Percentiles rank a stretch among this genome's conserved stretches.
Conservation (phyloP, 768 basidiomycete species). For the Tricholoma furcatifolium region DNA sequence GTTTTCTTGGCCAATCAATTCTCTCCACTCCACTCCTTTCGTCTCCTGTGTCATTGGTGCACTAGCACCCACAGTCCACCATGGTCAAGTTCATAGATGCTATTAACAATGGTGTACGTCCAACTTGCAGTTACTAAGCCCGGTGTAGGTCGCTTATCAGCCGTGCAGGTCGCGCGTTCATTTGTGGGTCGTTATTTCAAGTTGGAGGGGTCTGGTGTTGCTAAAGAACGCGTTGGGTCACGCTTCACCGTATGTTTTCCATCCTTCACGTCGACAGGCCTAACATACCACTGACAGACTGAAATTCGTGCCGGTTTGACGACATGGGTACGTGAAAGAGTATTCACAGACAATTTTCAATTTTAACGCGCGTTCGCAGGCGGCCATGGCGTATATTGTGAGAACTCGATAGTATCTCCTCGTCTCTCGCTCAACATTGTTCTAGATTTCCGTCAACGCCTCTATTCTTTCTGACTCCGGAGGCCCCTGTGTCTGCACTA, state of each 20-base stretch:
- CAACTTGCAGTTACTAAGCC: not conserved
- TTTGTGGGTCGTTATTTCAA: conserved; percentile 66
- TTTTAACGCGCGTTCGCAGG: conserved; percentile 34
- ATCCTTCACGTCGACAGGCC: not conserved
- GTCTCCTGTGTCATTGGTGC: conserved; percentile 1
- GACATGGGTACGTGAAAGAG: conserved; percentile 61
- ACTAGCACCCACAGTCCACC: conserved; percentile 5
- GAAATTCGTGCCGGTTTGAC: conserved; percentile 79
- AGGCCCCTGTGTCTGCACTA: conserved; percentile 77
- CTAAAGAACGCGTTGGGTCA: conserved; percentile 60
- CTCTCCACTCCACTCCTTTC: not conserved
- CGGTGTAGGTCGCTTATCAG: not conserved
- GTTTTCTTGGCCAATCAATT: not conserved
- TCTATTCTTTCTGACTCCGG: conserved; percentile 74
- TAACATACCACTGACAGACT: conserved; percentile 41
- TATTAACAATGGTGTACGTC: conserved; percentile 30
- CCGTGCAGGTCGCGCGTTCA: conserved; percentile 41
- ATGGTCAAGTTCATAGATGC: conserved; percentile 23
- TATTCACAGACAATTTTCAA: not conserved
- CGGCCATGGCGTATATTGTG: conserved; percentile 85
- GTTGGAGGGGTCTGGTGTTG: conserved; percentile 69
- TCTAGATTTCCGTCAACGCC: conserved; percentile 83
- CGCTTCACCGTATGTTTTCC: conserved; percentile 49
- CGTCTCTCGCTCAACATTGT: not conserved
- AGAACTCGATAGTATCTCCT: conserved; percentile 19